phyloP scores from a whole-genome alignment of 2,329 filamentous ascomycete species.

The Cercospora berteroae region DNA sequence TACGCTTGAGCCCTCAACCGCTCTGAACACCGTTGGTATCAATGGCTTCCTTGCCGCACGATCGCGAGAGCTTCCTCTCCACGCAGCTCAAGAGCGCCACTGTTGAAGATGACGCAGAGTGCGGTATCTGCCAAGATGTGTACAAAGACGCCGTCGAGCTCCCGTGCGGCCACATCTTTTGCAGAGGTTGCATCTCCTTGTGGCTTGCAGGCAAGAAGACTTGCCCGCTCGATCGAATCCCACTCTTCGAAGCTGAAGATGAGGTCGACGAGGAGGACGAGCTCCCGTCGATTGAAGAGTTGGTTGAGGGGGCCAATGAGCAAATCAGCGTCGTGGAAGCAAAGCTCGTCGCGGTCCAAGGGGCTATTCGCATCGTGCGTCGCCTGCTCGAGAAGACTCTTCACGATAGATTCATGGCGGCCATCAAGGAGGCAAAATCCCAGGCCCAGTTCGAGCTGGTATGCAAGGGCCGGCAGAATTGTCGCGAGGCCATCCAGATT shows the following conservation, averaged over 20 bases:
- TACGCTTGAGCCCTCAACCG: neutral
- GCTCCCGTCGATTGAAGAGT: neutral
- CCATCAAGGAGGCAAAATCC: neutral
- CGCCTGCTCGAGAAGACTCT: neutral
- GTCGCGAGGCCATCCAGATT: neutral
- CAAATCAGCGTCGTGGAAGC: neutral
- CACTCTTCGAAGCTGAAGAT: neutral
- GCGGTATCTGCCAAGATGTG: neutral
- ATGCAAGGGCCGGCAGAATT: neutral
- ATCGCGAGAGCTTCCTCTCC: neutral
- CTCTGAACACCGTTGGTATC: neutral
- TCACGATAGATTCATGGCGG: neutral
- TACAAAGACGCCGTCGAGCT: neutral
- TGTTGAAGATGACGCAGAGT: neutral
- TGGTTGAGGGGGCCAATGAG: neutral
- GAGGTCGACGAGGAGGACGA: neutral
- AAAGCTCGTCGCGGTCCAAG: neutral
- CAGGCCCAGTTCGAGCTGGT: neutral
- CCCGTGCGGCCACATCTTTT: conserved; percentile 2
- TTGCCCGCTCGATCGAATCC: neutral
- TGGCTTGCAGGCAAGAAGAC: neutral
- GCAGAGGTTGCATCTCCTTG: neutral
- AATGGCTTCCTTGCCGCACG: neutral
- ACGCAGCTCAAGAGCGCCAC: neutral
- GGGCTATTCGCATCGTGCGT: neutral